Conservation (phyloP, 257 asterid genomes). For the Ehretia macrophylla region DNA sequence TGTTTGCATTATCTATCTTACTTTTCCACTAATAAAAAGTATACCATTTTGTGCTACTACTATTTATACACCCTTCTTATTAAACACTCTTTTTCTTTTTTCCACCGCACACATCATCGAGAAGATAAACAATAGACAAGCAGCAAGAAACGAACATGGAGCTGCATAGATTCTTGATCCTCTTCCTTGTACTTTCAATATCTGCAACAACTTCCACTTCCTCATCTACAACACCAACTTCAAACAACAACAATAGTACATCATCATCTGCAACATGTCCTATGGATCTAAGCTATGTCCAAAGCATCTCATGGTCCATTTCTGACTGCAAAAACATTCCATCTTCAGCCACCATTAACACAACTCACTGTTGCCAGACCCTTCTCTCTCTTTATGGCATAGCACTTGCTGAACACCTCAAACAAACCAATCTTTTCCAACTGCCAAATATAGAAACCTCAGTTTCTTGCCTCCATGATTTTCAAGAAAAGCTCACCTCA, state of each 20-base stretch:
- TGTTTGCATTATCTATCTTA: too few relatives aligned
- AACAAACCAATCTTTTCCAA: slow-evolving; percentile 47
- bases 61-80: too few relatives aligned
- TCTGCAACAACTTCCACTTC: slow-evolving; percentile 11
- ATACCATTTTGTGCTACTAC: too few relatives aligned
- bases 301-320: slow-evolving; percentile 57
- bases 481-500: slow-evolving; percentile 51
- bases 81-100: too few relatives aligned
- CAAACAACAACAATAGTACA: slow-evolving; percentile 1
- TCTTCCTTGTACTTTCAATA: slow-evolving; percentile 17
- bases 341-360: slow-evolving; percentile 16
- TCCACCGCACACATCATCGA: too few relatives aligned
- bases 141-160: slow-evolving; percentile 24
- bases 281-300: slow-evolving; percentile 56
- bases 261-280: slow-evolving; percentile 45
- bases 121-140: neutral
- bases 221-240: slow-evolving; percentile 27
- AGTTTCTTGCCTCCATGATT: slow-evolving; percentile 61
- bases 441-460: slow-evolving; percentile 66
- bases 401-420: slow-evolving; percentile 52
- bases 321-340: slow-evolving; percentile 41
- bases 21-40: too few relatives aligned
- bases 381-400: slow-evolving; percentile 65
- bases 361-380: slow-evolving; percentile 63
- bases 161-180: slow-evolving; percentile 26